phyloP scores from a whole-genome alignment of 1,284 basidiomycete species.

The Puccinia horiana region DNA sequence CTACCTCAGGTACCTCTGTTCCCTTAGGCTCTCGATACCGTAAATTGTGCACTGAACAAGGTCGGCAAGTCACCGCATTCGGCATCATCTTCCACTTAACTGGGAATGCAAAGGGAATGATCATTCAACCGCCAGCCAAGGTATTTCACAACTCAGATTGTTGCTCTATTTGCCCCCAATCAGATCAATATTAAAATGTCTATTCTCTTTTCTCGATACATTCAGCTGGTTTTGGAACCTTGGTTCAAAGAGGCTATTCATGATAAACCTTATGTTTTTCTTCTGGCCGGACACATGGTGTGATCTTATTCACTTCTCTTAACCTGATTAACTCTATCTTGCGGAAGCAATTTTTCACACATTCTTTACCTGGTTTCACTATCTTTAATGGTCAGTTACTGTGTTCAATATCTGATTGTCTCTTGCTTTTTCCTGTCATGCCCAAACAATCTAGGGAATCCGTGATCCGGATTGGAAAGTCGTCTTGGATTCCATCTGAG shows the following conservation, averaged over 20 bases:
- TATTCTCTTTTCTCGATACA: too few species aligned
- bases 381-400: background rate
- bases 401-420: background rate
- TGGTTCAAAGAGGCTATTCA: slow-evolving; percentile 75
- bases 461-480: slow-evolving; percentile 65
- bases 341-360: background rate
- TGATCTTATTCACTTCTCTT: background rate
- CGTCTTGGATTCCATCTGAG: slow-evolving; percentile 74
- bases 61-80: slow-evolving; percentile 72
- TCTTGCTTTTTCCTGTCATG: background rate
- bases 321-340: background rate
- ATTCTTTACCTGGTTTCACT: background rate
- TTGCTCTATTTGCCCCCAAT: slow-evolving; percentile 62
- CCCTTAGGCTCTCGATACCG: slow-evolving; percentile 62
- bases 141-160: slow-evolving; percentile 63
- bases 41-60: slow-evolving; percentile 75
- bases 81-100: slow-evolving; percentile 76
- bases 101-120: slow-evolving; percentile 68
- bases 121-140: slow-evolving; percentile 54
- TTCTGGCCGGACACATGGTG: slow-evolving; percentile 67
- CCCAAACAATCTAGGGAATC: slow-evolving; percentile 51
- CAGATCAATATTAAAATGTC: background rate
- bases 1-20: slow-evolving; percentile 64
- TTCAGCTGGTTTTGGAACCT: slow-evolving; percentile 52
- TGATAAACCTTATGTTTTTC: slow-evolving; percentile 80